phyloP scores from a whole-genome alignment of 2,329 filamentous ascomycete genomes.

The Xylariaceae sp. region DNA sequence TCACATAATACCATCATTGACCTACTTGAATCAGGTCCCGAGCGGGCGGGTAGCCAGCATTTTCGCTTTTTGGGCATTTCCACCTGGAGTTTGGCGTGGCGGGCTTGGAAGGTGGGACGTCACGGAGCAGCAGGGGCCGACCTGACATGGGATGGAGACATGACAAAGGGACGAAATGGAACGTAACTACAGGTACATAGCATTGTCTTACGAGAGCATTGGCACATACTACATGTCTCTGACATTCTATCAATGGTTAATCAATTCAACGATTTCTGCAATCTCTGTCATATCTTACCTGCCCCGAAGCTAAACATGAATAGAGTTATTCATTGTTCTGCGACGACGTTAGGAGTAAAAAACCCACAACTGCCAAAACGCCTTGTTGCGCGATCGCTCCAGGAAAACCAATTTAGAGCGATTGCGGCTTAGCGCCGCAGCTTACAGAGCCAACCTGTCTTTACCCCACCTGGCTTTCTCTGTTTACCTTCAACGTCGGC shows the following conservation, averaged over 20 bases:
- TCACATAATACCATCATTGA: not conserved
- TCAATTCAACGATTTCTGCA: too few species aligned
- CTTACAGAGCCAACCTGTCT: not conserved
- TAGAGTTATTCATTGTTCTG: too few species aligned
- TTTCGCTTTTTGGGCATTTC: not conserved
- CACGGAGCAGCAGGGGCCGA: constrained; percentile 1
- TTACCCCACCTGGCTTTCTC: too few species aligned
- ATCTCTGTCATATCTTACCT: too few species aligned
- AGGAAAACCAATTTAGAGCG: constrained; percentile 4
- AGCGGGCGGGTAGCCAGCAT: not conserved
- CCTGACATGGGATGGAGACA: not conserved
- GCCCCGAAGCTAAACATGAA: too few species aligned
- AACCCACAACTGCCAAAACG: too few species aligned
- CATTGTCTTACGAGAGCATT: constrained; percentile 6
- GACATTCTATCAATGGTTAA: too few species aligned
- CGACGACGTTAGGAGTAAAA: too few species aligned
- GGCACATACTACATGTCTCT: constrained; percentile 2
- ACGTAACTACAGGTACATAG: too few species aligned
- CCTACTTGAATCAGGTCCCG: too few species aligned
- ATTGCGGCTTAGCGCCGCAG: constrained; percentile 4
- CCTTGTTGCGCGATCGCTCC: not conserved
- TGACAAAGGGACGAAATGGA: too few species aligned
- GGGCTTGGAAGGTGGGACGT: not conserved
- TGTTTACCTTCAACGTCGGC: too few species aligned
- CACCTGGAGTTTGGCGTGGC: not conserved